These are phyloP conservation scores for Flagelloscypha sp. DNA, from an alignment of 768 basidiomycete species.

Conservation along the genomic window DNA sequence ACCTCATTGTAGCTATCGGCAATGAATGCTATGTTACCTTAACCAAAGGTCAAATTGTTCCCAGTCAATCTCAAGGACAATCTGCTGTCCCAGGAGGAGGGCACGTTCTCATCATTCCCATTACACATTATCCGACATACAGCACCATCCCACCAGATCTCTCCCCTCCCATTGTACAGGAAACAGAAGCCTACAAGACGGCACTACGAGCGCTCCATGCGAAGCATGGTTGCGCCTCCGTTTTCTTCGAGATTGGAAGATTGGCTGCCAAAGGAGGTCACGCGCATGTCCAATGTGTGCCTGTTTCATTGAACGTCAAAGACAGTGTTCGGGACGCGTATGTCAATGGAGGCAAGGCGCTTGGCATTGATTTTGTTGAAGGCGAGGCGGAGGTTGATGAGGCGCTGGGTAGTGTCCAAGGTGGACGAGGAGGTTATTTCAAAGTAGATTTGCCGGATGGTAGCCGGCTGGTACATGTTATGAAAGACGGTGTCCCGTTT, in stretches of 20 bases:
- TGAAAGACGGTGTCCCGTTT: conserved; percentile 72
- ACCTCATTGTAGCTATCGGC: conserved; percentile 92
- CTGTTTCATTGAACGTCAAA: conserved; percentile 58
- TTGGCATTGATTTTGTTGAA: conserved; percentile 71
- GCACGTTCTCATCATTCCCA: conserved; percentile 89
- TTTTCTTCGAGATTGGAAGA: conserved; percentile 85
- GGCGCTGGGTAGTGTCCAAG: conserved; percentile 45
- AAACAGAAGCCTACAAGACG: conserved; percentile 80
- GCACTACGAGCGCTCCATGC: conserved; percentile 68
- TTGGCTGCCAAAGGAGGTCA: conserved; percentile 84
- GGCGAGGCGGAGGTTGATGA: conserved; percentile 61
- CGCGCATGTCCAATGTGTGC: conserved; percentile 85
- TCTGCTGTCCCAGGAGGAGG: conserved; percentile 85
- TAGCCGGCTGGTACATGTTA: conserved; percentile 74
- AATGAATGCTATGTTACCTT: conserved; percentile 89
- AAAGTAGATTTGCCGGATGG: conserved; percentile 86
- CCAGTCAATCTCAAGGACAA: conserved; percentile 70
- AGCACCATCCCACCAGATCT: conserved; percentile 75
- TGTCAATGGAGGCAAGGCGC: conserved; percentile 51
- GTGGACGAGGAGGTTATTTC: conserved; percentile 72
- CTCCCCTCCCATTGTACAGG: conserved; percentile 63
- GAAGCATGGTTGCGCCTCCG: conserved; percentile 55
- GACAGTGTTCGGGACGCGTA: conserved; percentile 67
- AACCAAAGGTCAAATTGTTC: conserved; percentile 92
- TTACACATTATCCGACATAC: conserved; percentile 88